Conservation (phyloP, 345 rosid genomes). For the Hibiscus trionum region DNA sequence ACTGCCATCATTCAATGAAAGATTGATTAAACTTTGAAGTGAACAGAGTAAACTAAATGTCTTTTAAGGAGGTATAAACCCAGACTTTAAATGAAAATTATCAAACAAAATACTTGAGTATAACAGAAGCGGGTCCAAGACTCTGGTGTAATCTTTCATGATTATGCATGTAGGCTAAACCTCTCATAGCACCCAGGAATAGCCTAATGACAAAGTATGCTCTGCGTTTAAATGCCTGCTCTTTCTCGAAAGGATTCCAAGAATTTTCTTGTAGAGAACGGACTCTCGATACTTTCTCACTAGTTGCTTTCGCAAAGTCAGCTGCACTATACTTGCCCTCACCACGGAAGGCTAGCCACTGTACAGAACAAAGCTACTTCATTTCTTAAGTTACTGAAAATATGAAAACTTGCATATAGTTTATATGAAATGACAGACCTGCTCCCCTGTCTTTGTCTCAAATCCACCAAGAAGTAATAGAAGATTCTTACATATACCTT, state of each 20-base stretch:
- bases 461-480: constrained; percentile 75
- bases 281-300: constrained; percentile 50
- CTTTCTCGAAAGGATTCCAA: constrained; percentile 63
- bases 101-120: constrained; percentile 58
- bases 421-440: constrained; percentile 40
- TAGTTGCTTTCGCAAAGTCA: constrained; percentile 59
- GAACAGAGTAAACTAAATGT: background rate
- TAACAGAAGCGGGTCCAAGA: constrained; percentile 86
- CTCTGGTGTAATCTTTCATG: constrained; percentile 93
- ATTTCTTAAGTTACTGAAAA: constrained; percentile 6
- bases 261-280: constrained; percentile 26
- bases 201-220: constrained; percentile 51
- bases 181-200: constrained; percentile 67
- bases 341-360: constrained; percentile 93
- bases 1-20: constrained; percentile 32
- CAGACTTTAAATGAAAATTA: constrained; percentile 13
- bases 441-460: constrained; percentile 86
- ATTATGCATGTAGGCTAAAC: constrained; percentile 80
- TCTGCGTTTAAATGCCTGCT: constrained; percentile 42
- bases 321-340: constrained; percentile 84
- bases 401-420: constrained; percentile 13
- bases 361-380: constrained; percentile 22
- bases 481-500: constrained; percentile 54
- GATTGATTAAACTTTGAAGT: background rate
- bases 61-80: background rate